Evolutionary conservation across 2,329 filamentous ascomycete species (phyloP), one percentile per base, ranked within the genome.

Genomic region (Monosporascus sp.): DNA sequence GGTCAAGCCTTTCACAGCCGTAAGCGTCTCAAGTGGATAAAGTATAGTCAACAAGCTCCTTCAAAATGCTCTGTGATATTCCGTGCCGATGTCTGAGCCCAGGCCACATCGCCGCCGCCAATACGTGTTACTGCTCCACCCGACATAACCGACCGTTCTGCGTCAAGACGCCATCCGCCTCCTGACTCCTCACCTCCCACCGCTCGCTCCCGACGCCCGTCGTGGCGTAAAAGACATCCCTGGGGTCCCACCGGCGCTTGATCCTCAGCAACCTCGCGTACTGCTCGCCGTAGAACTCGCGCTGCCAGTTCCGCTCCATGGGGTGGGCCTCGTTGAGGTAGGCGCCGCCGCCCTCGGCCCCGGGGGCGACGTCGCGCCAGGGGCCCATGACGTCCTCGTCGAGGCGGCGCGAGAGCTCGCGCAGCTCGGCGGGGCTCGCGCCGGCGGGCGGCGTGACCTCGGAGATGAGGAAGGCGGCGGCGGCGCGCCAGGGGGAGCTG

Each of bases 311-410:
- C 2, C 60, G 59, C 37, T 70, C 58, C n/a, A 61, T 58, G 18
- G 68, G 70, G 57, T 73, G 68, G 1, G 67, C 71, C 63, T 77
- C 73, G 53, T 74, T 74, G 62, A 70, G 55, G 52, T 73, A 72
- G 3, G 62, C 51, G 6, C 69, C 69, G 7, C 55, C 55, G 18
- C 58, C 55, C 24, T 35, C 48, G 7, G 54, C 54, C 1, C 57
- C 56, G 2, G 60, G 62, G 14, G 57, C 53, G 11, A 54, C 55
- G 17, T 57, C 56, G 28, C 63, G 50, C 24, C 53, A 55, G 1
- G 64, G 63, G 50, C 62, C 55, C 44, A 67, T 57, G 46, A 63
- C 55, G 31, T 63, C 53, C 24, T 66, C 65, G 2, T 24, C 22
- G 58, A 68, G 63, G 17, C 54, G 52, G 24, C 43, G 53, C 54